A percentile compares a stretch with the other conserved stretches of the same genome.
Evolutionary conservation across 2,329 filamentous ascomycete species (phyloP).

Genomic region (Hortaea sp.): DNA sequence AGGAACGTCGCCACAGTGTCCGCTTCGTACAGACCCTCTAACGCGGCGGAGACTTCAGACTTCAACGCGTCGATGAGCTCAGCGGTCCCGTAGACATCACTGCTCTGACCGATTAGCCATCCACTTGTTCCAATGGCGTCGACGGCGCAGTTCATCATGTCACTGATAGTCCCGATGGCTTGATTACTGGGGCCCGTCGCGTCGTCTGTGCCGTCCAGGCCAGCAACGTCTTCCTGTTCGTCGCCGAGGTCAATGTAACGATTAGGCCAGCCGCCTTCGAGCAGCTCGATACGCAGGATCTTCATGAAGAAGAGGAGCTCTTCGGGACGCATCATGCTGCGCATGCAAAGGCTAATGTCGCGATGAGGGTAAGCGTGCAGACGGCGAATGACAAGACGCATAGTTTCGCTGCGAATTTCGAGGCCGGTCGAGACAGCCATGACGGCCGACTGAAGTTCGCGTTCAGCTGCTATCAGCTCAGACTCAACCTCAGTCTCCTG

Average conservation of each 20-base stretch:
- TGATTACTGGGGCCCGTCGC: constrained; percentile 48
- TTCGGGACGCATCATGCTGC: constrained; percentile 52
- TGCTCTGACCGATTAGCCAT: constrained; percentile 56
- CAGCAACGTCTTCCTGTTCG: constrained; percentile 54
- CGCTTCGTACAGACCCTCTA: constrained; percentile 49
- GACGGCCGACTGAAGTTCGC: constrained; percentile 58
- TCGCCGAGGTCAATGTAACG: constrained; percentile 32
- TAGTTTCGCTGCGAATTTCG: constrained; percentile 50
- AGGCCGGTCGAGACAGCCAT: constrained; percentile 57
- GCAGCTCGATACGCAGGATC: constrained; percentile 61
- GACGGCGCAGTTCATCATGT: constrained; percentile 61
- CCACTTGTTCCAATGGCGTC: constrained; percentile 66
- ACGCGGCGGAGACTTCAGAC: constrained; percentile 58
- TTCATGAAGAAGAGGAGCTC: constrained; percentile 64
- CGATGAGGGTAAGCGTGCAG: constrained; percentile 55
- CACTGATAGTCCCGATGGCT: constrained; percentile 60
- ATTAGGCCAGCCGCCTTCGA: constrained; percentile 56
- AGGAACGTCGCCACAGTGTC: neutral
- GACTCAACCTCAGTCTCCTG: constrained; percentile 23
- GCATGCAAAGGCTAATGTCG: constrained; percentile 53
- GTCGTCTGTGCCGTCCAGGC: constrained; percentile 35
- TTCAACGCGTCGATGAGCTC: constrained; percentile 57
- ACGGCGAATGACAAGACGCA: constrained; percentile 60
- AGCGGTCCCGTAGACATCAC: constrained; percentile 45
- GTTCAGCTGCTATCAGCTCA: constrained; percentile 28